phyloP scores from a whole-genome alignment of 106 monocot genomes.

The Dendrobium officinale region DNA sequence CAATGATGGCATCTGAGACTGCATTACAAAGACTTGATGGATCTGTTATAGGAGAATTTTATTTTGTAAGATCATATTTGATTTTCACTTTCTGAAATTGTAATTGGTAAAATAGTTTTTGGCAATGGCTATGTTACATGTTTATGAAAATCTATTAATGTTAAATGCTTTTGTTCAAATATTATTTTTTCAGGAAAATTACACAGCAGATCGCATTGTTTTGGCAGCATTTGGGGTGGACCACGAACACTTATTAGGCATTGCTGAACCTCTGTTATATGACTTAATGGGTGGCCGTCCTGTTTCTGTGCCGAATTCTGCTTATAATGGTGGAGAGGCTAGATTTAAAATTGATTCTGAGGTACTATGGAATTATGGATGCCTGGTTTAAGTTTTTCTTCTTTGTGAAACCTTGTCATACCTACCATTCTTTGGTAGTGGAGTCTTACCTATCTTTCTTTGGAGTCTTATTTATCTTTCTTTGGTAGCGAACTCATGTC shows the following conservation, averaged over 20 bases:
- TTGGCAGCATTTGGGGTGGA: conserved; percentile 72
- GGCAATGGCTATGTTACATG: not conserved
- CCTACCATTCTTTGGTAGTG: conserved; percentile 19
- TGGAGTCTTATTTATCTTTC: conserved; percentile 7
- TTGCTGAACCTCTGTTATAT: conserved; percentile 61
- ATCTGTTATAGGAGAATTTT: conserved; percentile 52
- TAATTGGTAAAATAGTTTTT: not conserved
- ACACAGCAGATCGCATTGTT: conserved; percentile 70
- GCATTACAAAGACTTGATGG: conserved; percentile 46
- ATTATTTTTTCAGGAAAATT: conserved; percentile 60
- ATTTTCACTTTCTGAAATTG: not conserved
- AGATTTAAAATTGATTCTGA: conserved; percentile 54
- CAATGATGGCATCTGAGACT: conserved; percentile 41
- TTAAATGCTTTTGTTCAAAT: not conserved
- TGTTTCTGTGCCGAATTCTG: conserved; percentile 42
- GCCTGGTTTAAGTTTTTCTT: not conserved
- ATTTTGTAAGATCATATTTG: conserved; percentile 40
- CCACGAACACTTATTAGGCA: conserved; percentile 56
- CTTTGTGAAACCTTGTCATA: conserved; percentile 6
- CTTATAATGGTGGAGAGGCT: conserved; percentile 69
- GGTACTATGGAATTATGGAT: conserved; percentile 17
- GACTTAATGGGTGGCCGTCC: conserved; percentile 35
- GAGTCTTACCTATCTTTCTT: conserved; percentile 6
- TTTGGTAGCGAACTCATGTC: conserved; percentile 67
- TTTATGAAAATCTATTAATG: not conserved